phyloP scores from a whole-genome alignment of 2,329 filamentous ascomycete species.

The Epichloe sp. region DNA sequence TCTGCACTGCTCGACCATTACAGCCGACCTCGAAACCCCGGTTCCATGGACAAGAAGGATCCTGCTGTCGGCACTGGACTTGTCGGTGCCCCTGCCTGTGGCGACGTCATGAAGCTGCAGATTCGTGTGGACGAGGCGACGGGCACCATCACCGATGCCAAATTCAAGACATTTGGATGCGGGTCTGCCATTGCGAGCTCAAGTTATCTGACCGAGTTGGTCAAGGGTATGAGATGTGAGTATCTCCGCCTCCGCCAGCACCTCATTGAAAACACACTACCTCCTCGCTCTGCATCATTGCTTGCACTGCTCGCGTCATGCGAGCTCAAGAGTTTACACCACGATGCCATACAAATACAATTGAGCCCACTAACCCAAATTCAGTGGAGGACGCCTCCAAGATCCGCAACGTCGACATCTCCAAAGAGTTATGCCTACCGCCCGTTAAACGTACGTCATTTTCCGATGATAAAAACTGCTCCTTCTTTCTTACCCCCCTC shows the following conservation, averaged over 20 bases:
- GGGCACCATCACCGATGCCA: slow-evolving; percentile 84
- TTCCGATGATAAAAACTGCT: background rate
- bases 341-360: background rate
- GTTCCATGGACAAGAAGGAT: slow-evolving; percentile 57
- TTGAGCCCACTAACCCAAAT: no score
- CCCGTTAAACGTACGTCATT: slow-evolving; percentile 65
- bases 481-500: slow-evolving; percentile 13
- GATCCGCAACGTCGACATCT: slow-evolving; percentile 96
- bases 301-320: background rate
- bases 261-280: no score
- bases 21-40: slow-evolving; percentile 40
- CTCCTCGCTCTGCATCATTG: background rate
- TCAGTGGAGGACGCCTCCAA: slow-evolving; percentile 73
- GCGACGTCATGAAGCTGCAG: slow-evolving; percentile 72
- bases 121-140: slow-evolving; percentile 81
- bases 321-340: background rate
- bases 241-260: background rate
- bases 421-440: slow-evolving; percentile 83
- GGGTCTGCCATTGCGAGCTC: slow-evolving; percentile 80
- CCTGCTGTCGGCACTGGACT: slow-evolving; percentile 79
- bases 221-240: slow-evolving; percentile 67
- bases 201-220: slow-evolving; percentile 87
- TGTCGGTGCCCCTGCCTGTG: slow-evolving; percentile 77
- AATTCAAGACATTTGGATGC: slow-evolving; percentile 97
- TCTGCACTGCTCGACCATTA: slow-evolving; percentile 31